These are phyloP conservation scores for Macrotyloma uniflorum DNA, from an alignment of 306 rosid genomes.

Conservation along the genomic window DNA sequence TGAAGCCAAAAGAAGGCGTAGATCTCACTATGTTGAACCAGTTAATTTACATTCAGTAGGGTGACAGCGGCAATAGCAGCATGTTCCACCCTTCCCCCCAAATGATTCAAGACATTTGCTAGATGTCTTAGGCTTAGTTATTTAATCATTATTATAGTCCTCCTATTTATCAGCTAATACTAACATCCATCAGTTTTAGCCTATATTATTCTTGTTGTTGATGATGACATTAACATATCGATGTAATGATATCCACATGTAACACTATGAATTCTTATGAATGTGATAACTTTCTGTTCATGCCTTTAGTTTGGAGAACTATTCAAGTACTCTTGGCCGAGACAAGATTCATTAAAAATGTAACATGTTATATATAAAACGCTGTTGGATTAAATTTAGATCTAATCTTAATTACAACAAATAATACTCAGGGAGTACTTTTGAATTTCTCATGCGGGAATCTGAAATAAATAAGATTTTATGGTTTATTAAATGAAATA, in stretches of 20 bases:
- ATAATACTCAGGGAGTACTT: not conserved
- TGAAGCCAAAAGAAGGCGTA: conserved; percentile 70
- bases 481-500: not conserved
- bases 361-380: not conserved
- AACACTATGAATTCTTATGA: conserved; percentile 39
- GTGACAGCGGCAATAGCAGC: conserved; percentile 33
- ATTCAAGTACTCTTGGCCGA: not conserved
- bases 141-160: conserved; percentile 13
- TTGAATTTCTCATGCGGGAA: not conserved
- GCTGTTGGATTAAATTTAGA: not conserved
- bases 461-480: not conserved
- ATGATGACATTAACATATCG: conserved; percentile 26
- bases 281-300: not conserved
- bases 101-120: conserved; percentile 40
- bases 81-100: not conserved
- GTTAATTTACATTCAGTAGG: conserved; percentile 59
- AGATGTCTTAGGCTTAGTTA: conserved; percentile 36
- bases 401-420: not conserved
- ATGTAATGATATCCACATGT: conserved; percentile 44
- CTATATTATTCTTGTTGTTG: conserved; percentile 33
- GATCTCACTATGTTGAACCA: conserved; percentile 59
- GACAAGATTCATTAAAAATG: not conserved
- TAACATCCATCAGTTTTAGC: conserved; percentile 24
- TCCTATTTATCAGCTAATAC: conserved; percentile 35
- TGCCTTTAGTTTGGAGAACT: not conserved